These are phyloP conservation scores for Lagenidium giganteum DNA, from an alignment of 352 stramenopile species.

Conservation along the genomic window DNA sequence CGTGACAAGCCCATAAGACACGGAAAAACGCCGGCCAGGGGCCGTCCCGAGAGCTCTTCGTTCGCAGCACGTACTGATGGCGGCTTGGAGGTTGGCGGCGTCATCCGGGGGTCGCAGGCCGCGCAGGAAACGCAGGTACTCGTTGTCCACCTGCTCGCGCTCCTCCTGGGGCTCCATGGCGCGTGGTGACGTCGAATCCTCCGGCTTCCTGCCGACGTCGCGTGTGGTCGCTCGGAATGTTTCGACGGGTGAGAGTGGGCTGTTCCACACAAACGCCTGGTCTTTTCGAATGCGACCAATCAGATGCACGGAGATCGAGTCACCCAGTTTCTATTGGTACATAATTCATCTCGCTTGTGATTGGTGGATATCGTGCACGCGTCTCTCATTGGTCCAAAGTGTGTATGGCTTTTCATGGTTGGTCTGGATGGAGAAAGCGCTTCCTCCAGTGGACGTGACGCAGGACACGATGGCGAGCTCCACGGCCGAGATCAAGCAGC, in stretches of 20 bases:
- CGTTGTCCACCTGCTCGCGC: slow-evolving; percentile 37
- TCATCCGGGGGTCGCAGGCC: slow-evolving; percentile 57
- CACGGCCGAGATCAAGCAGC: slow-evolving; percentile 74
- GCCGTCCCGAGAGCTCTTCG: background rate
- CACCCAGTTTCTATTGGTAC: no score
- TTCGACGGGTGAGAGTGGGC: no score
- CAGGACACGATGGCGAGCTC: slow-evolving; percentile 36
- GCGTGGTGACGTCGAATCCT: no score
- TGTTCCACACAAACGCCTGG: no score
- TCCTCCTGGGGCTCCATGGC: slow-evolving; percentile 24
- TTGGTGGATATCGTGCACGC: no score
- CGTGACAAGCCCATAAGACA: background rate
- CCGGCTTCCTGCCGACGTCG: no score
- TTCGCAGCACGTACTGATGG: slow-evolving; percentile 31
- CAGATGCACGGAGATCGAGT: no score
- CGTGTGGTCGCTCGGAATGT: no score
- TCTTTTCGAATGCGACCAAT: no score
- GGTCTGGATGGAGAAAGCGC: no score
- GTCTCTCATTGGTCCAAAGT: slow-evolving; percentile 20
- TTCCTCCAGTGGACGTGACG: background rate
- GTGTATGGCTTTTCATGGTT: slow-evolving; percentile 21
- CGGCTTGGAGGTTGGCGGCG: slow-evolving; percentile 22
- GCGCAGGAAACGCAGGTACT: slow-evolving; percentile 77
- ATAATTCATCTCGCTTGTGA: no score
- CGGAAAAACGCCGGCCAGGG: background rate